Conservation (phyloP, 371 early-diverging fungal genomes). For the Lichtheimia corymbifera region DNA sequence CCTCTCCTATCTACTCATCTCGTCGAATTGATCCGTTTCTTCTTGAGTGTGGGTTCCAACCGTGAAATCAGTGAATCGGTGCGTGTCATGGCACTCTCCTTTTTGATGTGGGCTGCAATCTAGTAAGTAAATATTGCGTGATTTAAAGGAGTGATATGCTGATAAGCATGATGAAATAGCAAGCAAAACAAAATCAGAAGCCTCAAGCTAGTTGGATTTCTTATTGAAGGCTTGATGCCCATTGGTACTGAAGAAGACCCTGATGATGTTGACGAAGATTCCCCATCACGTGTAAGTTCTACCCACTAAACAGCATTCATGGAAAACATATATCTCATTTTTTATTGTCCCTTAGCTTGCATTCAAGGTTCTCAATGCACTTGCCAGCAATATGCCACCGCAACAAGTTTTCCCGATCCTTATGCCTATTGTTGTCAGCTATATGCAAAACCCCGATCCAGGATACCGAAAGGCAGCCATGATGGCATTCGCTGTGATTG, state of each 20-base stretch:
- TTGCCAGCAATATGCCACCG: slow-evolving; percentile 84
- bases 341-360: slow-evolving; percentile 39
- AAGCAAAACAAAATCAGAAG: slow-evolving; percentile 82
- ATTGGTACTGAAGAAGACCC: slow-evolving; percentile 85
- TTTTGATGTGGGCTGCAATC: slow-evolving; percentile 81
- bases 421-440: slow-evolving; percentile 67
- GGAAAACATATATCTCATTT: not conserved
- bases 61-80: slow-evolving; percentile 63
- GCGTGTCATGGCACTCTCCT: slow-evolving; percentile 82
- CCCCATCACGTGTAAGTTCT: slow-evolving; percentile 68
- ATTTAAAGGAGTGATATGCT: not conserved
- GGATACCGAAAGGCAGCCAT: slow-evolving; percentile 83
- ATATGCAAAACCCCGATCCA: slow-evolving; percentile 76
- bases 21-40: slow-evolving; percentile 77
- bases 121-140: slow-evolving; percentile 57
- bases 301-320: not conserved
- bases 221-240: slow-evolving; percentile 79
- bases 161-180: slow-evolving; percentile 23
- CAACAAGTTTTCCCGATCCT: slow-evolving; percentile 84
- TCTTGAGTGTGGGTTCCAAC: slow-evolving; percentile 71
- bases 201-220: slow-evolving; percentile 72
- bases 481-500: slow-evolving; percentile 83
- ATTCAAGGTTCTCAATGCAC: slow-evolving; percentile 71
- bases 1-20: slow-evolving; percentile 80
- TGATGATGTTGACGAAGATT: slow-evolving; percentile 84